Percentiles rank a stretch among this genome's conserved stretches.
Evolutionary conservation across 352 stramenopile species (phyloP).

Genomic region (Nothophytophthora sp.): DNA sequence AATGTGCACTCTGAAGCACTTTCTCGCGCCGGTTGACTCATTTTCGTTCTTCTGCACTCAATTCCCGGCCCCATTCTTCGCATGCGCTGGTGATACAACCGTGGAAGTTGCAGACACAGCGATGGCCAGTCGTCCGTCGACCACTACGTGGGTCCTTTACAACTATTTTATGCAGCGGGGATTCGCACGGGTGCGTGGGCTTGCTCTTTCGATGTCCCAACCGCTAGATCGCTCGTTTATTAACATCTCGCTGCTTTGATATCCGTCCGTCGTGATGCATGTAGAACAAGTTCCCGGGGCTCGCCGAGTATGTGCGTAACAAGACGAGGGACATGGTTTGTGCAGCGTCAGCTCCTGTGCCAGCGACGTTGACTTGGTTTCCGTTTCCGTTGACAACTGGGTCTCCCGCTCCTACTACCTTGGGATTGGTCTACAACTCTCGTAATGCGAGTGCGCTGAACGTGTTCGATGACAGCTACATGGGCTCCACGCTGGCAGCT

Average conservation of each 20-base stretch:
- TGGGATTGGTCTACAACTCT: conserved; percentile 54
- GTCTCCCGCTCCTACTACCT: conserved; percentile 5
- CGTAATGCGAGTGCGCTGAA: conserved; percentile 27
- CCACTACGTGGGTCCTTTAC: conserved; percentile 54
- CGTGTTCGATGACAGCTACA: conserved; percentile 53
- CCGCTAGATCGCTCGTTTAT: background rate
- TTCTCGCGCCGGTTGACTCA: conserved; percentile 53
- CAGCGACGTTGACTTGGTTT: conserved; percentile 4
- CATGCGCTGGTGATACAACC: conserved; percentile 30
- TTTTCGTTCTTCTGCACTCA: conserved; percentile 80
- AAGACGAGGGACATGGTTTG: conserved; percentile 76
- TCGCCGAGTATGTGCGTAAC: conserved; percentile 76
- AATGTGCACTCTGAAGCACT: conserved; percentile 69
- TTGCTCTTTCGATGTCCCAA: conserved; percentile 1
- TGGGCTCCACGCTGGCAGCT: conserved; percentile 61
- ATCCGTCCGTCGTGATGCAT: background rate
- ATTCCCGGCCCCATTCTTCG: conserved; percentile 65
- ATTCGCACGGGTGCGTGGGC: conserved; percentile 57
- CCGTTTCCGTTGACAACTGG: conserved; percentile 2
- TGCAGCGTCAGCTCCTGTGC: conserved; percentile 16
- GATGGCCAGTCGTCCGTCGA: conserved; percentile 1
- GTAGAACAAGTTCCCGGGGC: conserved; percentile 75
- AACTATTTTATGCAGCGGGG: conserved; percentile 79
- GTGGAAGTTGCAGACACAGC: background rate
- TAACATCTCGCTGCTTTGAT: too few species aligned